Base-by-base conservation (phyloP, 768 basidiomycete species). In the Ephemerocybe angulata region DNA sequence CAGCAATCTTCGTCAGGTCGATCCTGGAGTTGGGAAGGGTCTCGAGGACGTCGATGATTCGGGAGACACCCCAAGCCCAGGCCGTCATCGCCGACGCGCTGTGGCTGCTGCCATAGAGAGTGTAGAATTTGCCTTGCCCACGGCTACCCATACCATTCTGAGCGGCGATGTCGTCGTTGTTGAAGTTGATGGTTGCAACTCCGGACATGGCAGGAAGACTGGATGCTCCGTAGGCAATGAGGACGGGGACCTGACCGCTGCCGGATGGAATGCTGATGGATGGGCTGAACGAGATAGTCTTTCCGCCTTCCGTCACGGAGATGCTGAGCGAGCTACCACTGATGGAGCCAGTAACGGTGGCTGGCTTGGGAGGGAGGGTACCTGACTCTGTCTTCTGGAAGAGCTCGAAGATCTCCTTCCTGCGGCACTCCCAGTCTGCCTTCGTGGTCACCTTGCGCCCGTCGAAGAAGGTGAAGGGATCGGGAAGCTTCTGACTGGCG, bases 11-110 rank as follows among this genome's bases (percentile, higher is more conserved):
- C 31, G 65, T 65, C 27, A 75, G 61, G 64, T 85, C 74, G 66
- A 85, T 78, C 44, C 75, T 72, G 6, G 75, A 72, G 30, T 65
- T 53, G 24, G 81, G 72, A 0, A 76, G 80, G 24, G 64, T 35
- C 67, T 82, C 79, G 53, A 85, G 76, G n/a, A 75, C 79, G 62
- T 83, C 83, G 64, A 85, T 81, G 63, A 85, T 75, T 33, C 83
- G 80, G 53, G 73, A 72, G 47, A 83, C 76, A 58, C 79, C 82
- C 83, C 82, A 84, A 3, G 78, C 78, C 83, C 83, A 85, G 2
- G 83, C 82, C 17, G 73, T 81, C 79, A 83, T 78, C 8, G 83
- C 79, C 41, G 70, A 68, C 0, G 82, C 82, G 40, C 73, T 75
- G 43, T 74, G 72, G 50, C 60, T 64, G 22, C 61, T 66, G 10